Evolutionary conservation across 495 filamentous ascomycete genomes (phyloP).

Genomic region (Delitschia confertaspora): DNA sequence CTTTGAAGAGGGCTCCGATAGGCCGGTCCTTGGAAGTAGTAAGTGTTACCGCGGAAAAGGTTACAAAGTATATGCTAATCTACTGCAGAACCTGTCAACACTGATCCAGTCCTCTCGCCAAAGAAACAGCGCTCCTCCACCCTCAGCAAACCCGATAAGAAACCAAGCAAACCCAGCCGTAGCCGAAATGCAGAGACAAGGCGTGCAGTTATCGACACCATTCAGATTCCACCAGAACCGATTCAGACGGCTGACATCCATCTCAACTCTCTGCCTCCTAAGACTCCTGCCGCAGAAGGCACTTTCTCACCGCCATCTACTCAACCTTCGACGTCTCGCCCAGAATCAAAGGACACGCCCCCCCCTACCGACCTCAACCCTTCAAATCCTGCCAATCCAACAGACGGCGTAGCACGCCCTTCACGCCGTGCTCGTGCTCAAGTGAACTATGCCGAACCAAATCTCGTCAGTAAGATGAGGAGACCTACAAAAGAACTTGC

Average conservation of each 20-base stretch:
- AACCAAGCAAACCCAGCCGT: slow-evolving; percentile 16
- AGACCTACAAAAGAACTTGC: slow-evolving; percentile 34
- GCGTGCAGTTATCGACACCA: slow-evolving; percentile 7
- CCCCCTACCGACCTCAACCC: slow-evolving; percentile 30
- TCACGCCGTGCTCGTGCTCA: slow-evolving; percentile 31
- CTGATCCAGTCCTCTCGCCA: slow-evolving; percentile 31
- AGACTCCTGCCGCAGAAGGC: slow-evolving; percentile 31
- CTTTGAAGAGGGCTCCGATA: slow-evolving; percentile 6
- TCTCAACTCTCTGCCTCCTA: slow-evolving; percentile 26
- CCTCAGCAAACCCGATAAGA: slow-evolving; percentile 24
- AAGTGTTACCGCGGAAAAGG: slow-evolving; percentile 1
- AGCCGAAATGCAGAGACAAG: too few relatives aligned
- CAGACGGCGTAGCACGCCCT: slow-evolving; percentile 22
- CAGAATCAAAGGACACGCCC: slow-evolving; percentile 32
- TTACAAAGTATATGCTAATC: slow-evolving; percentile 12
- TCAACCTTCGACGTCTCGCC: slow-evolving; percentile 26
- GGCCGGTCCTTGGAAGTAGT: slow-evolving; percentile 32
- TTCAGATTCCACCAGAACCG: slow-evolving; percentile 20
- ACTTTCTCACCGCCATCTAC: slow-evolving; percentile 35
- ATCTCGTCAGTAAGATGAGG: slow-evolving; percentile 35
- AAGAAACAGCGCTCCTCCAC: slow-evolving; percentile 26
- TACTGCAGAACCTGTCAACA: slow-evolving; percentile 32
- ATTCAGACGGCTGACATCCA: slow-evolving; percentile 23
- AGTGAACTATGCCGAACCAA: slow-evolving; percentile 39
- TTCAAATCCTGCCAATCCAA: slow-evolving; percentile 9